Percentiles rank a stretch among this genome's conserved stretches.
Conservation (phyloP, 139 green algal genomes). For the Closterium sp. region DNA sequence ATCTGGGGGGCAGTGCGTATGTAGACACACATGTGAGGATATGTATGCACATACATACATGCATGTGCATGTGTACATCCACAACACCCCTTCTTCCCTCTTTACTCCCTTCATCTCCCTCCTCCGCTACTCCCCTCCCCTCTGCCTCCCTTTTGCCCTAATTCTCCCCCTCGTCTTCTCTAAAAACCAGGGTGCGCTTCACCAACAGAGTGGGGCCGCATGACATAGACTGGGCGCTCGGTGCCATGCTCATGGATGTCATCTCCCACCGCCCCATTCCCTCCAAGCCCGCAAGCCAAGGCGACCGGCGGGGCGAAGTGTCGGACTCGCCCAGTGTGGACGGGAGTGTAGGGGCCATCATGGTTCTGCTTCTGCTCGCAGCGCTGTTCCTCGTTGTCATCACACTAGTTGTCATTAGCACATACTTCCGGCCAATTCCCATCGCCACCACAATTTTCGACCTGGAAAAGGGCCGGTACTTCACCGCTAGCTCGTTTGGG, state of each 20-base stretch:
- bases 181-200: constrained; percentile 27
- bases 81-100: not conserved
- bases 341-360: not conserved
- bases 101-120: not conserved
- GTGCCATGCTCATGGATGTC: constrained; percentile 29
- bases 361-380: constrained; percentile 4
- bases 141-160: not conserved
- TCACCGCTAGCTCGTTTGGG: constrained; percentile 7
- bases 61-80: not conserved
- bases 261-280: not conserved
- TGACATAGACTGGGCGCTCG: constrained; percentile 49
- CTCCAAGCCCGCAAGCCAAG: not conserved
- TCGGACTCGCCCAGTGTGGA: not conserved
- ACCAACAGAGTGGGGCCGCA: constrained; percentile 30
- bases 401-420: not conserved
- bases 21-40: not conserved
- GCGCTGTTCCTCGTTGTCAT: not conserved
- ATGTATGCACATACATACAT: not conserved
- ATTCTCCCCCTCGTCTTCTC: not conserved
- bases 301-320: not conserved
- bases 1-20: too few relatives aligned
- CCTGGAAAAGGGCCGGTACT: constrained; percentile 43
- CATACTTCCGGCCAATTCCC: not conserved
- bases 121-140: not conserved
- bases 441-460: constrained; percentile 25